Conservation (phyloP, 306 rosid genomes). For the Ormosia semicastrata region DNA sequence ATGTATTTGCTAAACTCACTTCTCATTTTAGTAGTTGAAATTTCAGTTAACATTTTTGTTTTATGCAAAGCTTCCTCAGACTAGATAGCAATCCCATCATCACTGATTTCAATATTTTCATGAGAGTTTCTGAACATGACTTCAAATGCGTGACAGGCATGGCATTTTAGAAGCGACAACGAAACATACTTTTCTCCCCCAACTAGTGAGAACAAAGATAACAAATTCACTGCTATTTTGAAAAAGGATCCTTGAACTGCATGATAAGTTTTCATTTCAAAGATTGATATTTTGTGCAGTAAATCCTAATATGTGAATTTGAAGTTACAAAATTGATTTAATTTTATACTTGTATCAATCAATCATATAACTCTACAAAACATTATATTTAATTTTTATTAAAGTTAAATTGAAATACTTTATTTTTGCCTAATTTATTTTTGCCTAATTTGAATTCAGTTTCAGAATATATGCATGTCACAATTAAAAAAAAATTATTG, state of each 20-base stretch:
- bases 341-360: too few relatives aligned
- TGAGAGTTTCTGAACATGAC: constrained; percentile 56
- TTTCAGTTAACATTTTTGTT: constrained; percentile 23
- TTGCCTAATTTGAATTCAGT: too few relatives aligned
- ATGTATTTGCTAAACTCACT: constrained; percentile 39
- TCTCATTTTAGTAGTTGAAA: constrained; percentile 37
- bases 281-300: too few relatives aligned
- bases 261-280: too few relatives aligned
- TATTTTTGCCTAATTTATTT: too few relatives aligned
- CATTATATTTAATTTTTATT: too few relatives aligned
- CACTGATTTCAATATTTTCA: constrained; percentile 42
- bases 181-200: constrained; percentile 81
- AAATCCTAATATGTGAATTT: too few relatives aligned
- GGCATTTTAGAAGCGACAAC: constrained; percentile 73
- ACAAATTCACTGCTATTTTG: constrained; percentile 67
- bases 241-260: constrained; percentile 77
- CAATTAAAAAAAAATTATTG: too few relatives aligned
- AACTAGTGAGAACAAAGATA: constrained; percentile 61
- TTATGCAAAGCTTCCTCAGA: constrained; percentile 38
- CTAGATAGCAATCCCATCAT: constrained; percentile 32
- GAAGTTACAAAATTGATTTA: too few relatives aligned
- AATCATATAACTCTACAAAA: too few relatives aligned
- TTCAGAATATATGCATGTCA: too few relatives aligned
- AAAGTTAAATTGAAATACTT: too few relatives aligned
- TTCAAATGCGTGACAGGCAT: constrained; percentile 68